Evolutionary conservation across 2,329 filamentous ascomycete species (phyloP).

Genomic region (Thielaviopsis euricoi): DNA sequence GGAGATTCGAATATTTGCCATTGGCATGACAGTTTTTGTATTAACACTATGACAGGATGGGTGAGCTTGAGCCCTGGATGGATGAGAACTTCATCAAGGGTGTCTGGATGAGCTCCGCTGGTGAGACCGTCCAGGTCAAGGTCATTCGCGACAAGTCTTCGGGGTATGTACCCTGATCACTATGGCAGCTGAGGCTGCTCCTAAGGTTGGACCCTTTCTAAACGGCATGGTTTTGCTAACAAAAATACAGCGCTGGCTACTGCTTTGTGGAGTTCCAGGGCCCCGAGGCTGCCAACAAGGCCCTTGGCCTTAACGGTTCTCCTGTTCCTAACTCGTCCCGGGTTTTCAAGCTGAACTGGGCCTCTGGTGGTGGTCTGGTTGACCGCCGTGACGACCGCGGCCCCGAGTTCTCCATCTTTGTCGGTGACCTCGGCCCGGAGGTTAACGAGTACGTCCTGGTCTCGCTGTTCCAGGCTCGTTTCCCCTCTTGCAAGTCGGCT

Average conservation of each 20-base stretch:
- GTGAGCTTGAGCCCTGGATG: conserved; percentile 97
- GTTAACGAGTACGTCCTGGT: conserved; percentile 98
- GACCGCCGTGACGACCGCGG: conserved; percentile 92
- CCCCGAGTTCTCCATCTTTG: conserved; percentile 93
- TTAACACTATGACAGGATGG: conserved; percentile 56
- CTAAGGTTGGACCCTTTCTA: background rate
- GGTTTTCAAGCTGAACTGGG: conserved; percentile 98
- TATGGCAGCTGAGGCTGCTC: background rate
- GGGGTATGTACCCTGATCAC: conserved; percentile 39
- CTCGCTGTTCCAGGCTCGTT: conserved; percentile 90
- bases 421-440: conserved; percentile 91
- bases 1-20: background rate
- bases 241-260: conserved; percentile 66
- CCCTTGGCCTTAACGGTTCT: conserved; percentile 73
- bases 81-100: conserved; percentile 97
- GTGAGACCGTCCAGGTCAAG: conserved; percentile 93
- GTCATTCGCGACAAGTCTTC: conserved; percentile 99
- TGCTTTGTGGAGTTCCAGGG: conserved; percentile 90
- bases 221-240: conserved; percentile 13
- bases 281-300: conserved; percentile 76
- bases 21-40: background rate
- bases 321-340: conserved; percentile 87
- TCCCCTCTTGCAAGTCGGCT: conserved; percentile 93
- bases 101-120: conserved; percentile 74
- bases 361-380: conserved; percentile 84